phyloP scores from a whole-genome alignment of 495 filamentous ascomycete genomes.

The Aspergillus leporis region DNA sequence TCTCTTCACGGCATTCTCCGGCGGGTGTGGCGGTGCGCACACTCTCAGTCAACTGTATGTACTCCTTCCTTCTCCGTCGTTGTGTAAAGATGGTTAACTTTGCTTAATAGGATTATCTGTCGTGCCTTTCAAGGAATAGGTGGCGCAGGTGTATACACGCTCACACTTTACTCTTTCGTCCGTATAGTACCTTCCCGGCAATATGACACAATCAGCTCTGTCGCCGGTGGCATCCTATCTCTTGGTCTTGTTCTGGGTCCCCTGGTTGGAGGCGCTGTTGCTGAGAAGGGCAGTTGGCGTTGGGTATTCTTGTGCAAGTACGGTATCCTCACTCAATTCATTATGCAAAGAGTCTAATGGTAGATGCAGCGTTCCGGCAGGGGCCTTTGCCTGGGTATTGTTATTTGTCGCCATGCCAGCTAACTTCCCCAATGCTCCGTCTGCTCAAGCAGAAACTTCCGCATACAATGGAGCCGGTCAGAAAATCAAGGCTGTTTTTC shows the following conservation, averaged over 20 bases:
- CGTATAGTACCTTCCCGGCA: conserved; percentile 44
- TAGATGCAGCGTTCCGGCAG: conserved; percentile 10
- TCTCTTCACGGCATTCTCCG: conserved; percentile 55
- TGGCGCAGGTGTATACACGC: conserved; percentile 51
- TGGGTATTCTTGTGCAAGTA: conserved; percentile 47
- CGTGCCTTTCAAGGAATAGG: conserved; percentile 57
- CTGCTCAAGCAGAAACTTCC: background rate
- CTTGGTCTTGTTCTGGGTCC: conserved; percentile 40
- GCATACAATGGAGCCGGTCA: background rate
- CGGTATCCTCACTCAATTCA: background rate
- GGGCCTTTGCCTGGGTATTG: conserved; percentile 5
- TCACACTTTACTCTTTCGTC: conserved; percentile 52
- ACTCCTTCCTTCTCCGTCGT: conserved; percentile 13
- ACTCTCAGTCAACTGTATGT: conserved; percentile 52
- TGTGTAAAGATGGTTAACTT: background rate
- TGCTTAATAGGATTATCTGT: conserved; percentile 42
- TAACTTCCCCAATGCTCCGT: background rate
- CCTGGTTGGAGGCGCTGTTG: conserved; percentile 43
- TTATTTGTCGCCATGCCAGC: background rate
- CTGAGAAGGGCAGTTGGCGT: conserved; percentile 39
- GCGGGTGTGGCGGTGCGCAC: conserved; percentile 51
- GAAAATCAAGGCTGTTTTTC: background rate
- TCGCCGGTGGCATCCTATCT: conserved; percentile 18
- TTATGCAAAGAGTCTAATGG: background rate
- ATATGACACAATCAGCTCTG: conserved; percentile 13